phyloP scores from a whole-genome alignment of 306 rosid genomes.

The Castanea crenata region DNA sequence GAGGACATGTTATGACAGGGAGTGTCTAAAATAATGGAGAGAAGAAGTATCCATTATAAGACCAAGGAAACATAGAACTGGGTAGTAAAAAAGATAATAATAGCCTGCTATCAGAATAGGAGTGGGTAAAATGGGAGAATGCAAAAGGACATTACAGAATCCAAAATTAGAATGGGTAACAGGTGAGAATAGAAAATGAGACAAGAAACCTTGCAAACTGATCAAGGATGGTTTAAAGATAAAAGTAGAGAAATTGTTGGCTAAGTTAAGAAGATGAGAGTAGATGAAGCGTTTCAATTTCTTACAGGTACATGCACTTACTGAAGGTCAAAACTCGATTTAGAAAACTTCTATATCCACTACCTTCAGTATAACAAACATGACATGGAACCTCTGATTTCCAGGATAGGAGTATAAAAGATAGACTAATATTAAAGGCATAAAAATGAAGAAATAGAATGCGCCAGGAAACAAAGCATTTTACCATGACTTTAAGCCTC shows the following conservation, averaged over 20 bases:
- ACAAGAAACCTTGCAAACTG: not conserved
- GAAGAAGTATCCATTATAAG: too few species aligned
- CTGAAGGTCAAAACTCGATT: not conserved
- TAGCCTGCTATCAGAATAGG: too few species aligned
- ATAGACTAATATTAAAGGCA: not conserved
- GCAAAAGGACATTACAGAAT: not conserved
- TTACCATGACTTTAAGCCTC: conserved; percentile 75
- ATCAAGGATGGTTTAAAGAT: not conserved
- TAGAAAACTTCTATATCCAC: not conserved
- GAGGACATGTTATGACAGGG: too few species aligned
- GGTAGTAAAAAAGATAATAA: too few species aligned
- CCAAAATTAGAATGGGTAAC: not conserved
- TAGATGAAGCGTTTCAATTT: not conserved
- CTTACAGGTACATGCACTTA: not conserved
- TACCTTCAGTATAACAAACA: not conserved
- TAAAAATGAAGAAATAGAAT: not conserved
- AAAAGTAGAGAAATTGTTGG: not conserved
- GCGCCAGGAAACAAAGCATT: conserved; percentile 11
- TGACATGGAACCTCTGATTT: not conserved
- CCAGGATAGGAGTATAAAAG: not conserved
- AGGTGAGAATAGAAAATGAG: not conserved
- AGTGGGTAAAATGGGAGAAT: too few species aligned
- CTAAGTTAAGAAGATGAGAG: not conserved
- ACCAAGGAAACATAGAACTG: too few species aligned
- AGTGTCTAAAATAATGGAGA: too few species aligned